Conservation (phyloP, 495 filamentous ascomycete genomes). For the Penicillium lagena region DNA sequence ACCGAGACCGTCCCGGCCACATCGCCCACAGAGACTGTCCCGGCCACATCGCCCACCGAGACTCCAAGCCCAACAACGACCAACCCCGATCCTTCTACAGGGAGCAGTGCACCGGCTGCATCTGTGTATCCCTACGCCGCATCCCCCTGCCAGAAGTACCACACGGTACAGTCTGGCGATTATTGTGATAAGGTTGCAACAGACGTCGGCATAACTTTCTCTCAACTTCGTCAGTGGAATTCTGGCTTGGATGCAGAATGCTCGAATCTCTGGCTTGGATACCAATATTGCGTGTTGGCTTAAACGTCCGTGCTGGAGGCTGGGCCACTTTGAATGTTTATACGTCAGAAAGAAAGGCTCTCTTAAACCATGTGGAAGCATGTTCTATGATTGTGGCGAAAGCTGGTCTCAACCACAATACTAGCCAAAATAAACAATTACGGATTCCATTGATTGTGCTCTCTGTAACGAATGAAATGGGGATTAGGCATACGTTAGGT, state of each 20-base stretch:
- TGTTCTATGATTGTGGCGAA: too few species aligned
- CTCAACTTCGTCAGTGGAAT: slow-evolving; percentile 32
- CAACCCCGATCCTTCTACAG: slow-evolving; percentile 1
- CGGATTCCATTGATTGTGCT: too few species aligned
- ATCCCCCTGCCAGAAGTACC: slow-evolving; percentile 33
- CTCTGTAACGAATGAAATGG: too few species aligned
- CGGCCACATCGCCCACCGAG: not conserved
- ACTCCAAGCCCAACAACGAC: slow-evolving; percentile 8
- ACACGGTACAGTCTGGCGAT: slow-evolving; percentile 33
- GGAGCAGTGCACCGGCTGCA: not conserved
- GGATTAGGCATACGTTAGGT: too few species aligned
- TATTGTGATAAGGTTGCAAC: slow-evolving; percentile 32
- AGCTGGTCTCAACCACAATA: too few species aligned
- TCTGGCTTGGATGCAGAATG: slow-evolving; percentile 29
- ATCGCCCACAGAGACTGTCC: too few species aligned
- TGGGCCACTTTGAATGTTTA: too few species aligned
- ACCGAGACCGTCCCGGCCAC: too few species aligned
- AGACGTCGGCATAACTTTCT: slow-evolving; percentile 15
- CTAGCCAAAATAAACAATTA: too few species aligned
- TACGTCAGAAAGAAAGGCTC: too few species aligned
- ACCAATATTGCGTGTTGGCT: slow-evolving; percentile 31
- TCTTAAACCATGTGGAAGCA: too few species aligned
- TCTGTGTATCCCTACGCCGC: slow-evolving; percentile 28
- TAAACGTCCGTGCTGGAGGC: not conserved
- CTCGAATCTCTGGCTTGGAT: slow-evolving; percentile 33